Base-by-base conservation (phyloP, 2,329 filamentous ascomycete genomes). In the Alternaria sp. region DNA sequence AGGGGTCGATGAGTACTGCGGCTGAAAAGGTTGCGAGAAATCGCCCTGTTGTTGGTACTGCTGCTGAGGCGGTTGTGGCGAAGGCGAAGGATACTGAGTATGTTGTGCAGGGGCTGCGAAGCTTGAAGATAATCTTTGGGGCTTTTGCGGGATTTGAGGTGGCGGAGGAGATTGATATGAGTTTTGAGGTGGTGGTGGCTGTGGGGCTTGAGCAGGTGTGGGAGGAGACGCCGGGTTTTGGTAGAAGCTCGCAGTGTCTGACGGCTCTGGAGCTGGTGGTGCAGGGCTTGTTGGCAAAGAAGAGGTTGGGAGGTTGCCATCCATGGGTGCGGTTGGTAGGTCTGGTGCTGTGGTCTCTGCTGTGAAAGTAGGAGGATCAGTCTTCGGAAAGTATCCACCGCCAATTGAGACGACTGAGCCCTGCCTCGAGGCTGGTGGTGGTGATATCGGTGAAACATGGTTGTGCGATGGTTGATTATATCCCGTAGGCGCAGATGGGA, bases 381-480 rank as follows among this genome's bases (percentile, higher is more conserved):
- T 71, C 49, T 79, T 76, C 3, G 85, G 85, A 58, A 87, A 88
- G 73, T 87, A 88, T 44, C 85, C 85, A 13, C 84, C 84, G 21
- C 84, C 84, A 5, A 72, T 65, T 10, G 76, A 78, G 23, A 58
- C 68, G 4, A 83, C 72, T 6, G 84, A 86, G 10, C 77, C 78
- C 45, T 81, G 78, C 46, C 82, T 78, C 14, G 78, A 78, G 33
- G 75, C 70, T 0, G 72, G 72, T 11, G 79, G 77, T 39, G 80
- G 74, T 21, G 83, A 83, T 23, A 85, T 76, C 1, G 85, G 84
- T n/a, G 84, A 85, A 3, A 85, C 80, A 51, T 84, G 81, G 48
- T 65, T 67, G 69, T 81, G 72, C 82, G 84, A 58, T 41, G 66
- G 60, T 23, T 72, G 67, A 11, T 69, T 64, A 54, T 76, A 75